Conservation (phyloP, 257 asterid genomes). For the Nicotiana attenuata region DNA sequence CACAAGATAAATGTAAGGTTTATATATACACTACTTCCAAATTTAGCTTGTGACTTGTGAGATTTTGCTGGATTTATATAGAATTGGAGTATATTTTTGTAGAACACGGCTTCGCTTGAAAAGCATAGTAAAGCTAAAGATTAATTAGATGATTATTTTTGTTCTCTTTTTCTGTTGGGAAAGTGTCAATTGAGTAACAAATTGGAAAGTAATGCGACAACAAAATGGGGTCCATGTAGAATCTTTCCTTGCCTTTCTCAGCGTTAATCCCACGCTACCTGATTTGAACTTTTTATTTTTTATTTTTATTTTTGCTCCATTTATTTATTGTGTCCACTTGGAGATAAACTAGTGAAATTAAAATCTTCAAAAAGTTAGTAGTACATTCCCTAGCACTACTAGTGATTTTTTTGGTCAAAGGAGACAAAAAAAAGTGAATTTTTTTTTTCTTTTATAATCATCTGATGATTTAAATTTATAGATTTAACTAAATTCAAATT, state of each 20-base stretch:
- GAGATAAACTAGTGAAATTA: no score
- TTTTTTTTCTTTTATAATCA: no score
- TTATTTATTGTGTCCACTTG: slow-evolving; percentile 5
- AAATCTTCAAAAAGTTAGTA: no score
- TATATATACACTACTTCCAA: no score
- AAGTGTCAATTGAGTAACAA: slow-evolving; percentile 6
- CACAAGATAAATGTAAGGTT: no score
- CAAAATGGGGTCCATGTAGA: slow-evolving; percentile 24
- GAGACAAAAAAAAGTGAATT: no score
- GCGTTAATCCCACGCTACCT: slow-evolving; percentile 44
- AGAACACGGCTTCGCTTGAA: background rate
- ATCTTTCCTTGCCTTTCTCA: slow-evolving; percentile 16
- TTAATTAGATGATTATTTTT: background rate
- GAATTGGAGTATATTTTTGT: background rate
- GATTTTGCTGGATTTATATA: background rate
- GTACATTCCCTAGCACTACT: no score
- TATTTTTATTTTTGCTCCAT: background rate
- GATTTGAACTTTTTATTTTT: slow-evolving; percentile 6
- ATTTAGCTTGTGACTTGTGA: no score
- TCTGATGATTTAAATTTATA: no score
- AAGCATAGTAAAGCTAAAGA: background rate
- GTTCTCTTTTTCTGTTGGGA: background rate
- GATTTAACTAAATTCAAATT: no score
- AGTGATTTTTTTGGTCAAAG: no score
- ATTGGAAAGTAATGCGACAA: slow-evolving; percentile 9